Base-by-base conservation (phyloP, 78 protist genomes). In the Guillardia theta region DNA sequence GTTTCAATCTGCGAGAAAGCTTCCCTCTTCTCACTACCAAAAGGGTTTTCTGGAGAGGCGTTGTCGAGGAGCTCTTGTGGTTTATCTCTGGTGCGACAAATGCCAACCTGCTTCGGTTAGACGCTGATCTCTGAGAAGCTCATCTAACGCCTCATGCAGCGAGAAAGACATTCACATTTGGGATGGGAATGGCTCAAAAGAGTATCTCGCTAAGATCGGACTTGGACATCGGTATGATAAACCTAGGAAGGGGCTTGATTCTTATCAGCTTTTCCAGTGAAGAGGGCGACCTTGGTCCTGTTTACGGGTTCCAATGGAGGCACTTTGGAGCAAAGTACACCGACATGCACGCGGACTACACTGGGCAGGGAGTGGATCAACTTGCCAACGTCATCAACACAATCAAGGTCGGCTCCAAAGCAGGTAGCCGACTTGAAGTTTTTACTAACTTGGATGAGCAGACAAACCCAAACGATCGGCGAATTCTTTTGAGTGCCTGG, bases 21-120 rank as follows among this genome's bases (percentile, higher is more conserved):
- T 95, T 98, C 43, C 99, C 99, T 3, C 97, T 98, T 48, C 95
- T 98, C 48, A 98, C 99, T 33, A 98, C 99, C 33, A 98, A 98
- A 95, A 92, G 97, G 24, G 98, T 98, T 27, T 97, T 97, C 93
- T 96, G 97, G 98, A 50, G 96, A 0, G 98, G 98, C 0, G 98
- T 98, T 22, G 97, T 96, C 15, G 97, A 97, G 93, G 99, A 98
- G 96, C 97, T 98, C 27, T 92, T 98, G 24, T 98, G 98, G 98
- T 97, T 98, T 93, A 30, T 98, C 37, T 0, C 44, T 18, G 99
- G 98, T 36, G 21, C 36, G 70, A 98, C 98, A 0, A 47, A 92
- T 88, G 98, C 97, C 4, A 77, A 76, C 0, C 39, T 2, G 6
- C 95, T 98, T 19, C 9, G 48, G 83, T 5, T 10, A 19, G 78